These are phyloP conservation scores for Globisporangium mamillatum DNA, from an alignment of 352 stramenopile genomes.

Conservation along the genomic window DNA sequence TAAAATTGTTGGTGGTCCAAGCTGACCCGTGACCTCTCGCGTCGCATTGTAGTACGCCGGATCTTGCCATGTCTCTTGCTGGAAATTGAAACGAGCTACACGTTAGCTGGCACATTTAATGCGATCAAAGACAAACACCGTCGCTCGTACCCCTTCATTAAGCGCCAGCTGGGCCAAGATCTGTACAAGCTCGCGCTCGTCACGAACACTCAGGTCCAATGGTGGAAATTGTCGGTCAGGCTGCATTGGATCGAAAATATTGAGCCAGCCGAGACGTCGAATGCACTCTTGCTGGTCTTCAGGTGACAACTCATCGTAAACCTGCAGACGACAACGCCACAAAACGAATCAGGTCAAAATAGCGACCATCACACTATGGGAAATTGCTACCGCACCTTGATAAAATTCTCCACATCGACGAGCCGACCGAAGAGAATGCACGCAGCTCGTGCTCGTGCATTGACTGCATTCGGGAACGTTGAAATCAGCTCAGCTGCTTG, in stretches of 20 bases:
- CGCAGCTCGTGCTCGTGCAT: conserved; percentile 45
- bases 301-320: conserved; percentile 41
- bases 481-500: conserved; percentile 43
- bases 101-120: background rate
- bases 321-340: conserved; percentile 22
- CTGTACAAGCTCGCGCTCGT: conserved; percentile 78
- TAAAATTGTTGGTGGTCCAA: conserved; percentile 4
- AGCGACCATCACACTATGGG: background rate
- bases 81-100: background rate
- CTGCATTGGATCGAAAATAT: conserved; percentile 75
- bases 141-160: conserved; percentile 46
- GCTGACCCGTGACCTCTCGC: conserved; percentile 5
- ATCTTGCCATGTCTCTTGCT: conserved; percentile 29
- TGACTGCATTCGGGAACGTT: conserved; percentile 44
- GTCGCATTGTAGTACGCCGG: conserved; percentile 26
- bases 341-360: background rate
- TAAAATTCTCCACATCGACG: conserved; percentile 77
- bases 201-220: conserved; percentile 64
- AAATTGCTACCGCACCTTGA: conserved; percentile 28
- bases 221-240: conserved; percentile 69
- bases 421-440: conserved; percentile 62
- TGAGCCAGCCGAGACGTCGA: conserved; percentile 78
- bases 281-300: conserved; percentile 64
- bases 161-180: conserved; percentile 74
- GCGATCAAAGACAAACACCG: background rate